A percentile compares a stretch with the other conserved stretches of the same genome.
phyloP scores from a whole-genome alignment of 2,329 filamentous ascomycete genomes.

The Hypomyces rosellus region DNA sequence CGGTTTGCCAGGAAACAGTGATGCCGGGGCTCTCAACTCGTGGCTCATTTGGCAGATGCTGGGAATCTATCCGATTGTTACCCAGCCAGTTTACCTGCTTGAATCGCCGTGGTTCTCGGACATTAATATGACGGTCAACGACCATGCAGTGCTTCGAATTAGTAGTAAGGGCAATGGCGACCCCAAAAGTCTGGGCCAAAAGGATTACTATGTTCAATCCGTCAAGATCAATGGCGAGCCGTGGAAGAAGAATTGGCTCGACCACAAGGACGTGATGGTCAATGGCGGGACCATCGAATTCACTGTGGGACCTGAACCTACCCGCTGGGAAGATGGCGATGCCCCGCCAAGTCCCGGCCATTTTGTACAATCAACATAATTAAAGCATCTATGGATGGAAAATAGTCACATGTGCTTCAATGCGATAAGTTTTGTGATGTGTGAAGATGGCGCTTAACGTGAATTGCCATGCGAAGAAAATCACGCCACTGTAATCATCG shows the following conservation, averaged over 20 bases:
- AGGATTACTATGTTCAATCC: constrained; percentile 43
- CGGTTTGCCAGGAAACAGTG: constrained; percentile 52
- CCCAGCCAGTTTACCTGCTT: constrained; percentile 50
- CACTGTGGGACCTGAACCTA: constrained; percentile 30
- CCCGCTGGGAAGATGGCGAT: constrained; percentile 36
- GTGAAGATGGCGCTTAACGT: too few relatives aligned
- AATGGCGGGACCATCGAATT: constrained; percentile 39
- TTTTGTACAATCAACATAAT: too few relatives aligned
- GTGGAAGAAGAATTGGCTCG: constrained; percentile 51
- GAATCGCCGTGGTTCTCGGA: constrained; percentile 42
- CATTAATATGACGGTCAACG: constrained; percentile 42
- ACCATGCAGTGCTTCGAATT: constrained; percentile 27
- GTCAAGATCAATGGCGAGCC: constrained; percentile 45
- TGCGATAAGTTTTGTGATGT: too few relatives aligned
- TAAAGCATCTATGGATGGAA: too few relatives aligned
- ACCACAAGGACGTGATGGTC: constrained; percentile 41
- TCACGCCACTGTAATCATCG: too few relatives aligned
- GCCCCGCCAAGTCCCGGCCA: constrained; percentile 42
- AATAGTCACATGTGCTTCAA: too few relatives aligned
- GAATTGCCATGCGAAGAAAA: too few relatives aligned
- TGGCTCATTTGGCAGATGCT: constrained; percentile 52
- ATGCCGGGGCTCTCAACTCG: constrained; percentile 53
- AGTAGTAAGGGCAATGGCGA: constrained; percentile 28
- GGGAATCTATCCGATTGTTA: constrained; percentile 49
- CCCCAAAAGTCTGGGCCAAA: constrained; percentile 27